Base-by-base conservation (phyloP, 768 basidiomycete species). In the Mycena floridula region DNA sequence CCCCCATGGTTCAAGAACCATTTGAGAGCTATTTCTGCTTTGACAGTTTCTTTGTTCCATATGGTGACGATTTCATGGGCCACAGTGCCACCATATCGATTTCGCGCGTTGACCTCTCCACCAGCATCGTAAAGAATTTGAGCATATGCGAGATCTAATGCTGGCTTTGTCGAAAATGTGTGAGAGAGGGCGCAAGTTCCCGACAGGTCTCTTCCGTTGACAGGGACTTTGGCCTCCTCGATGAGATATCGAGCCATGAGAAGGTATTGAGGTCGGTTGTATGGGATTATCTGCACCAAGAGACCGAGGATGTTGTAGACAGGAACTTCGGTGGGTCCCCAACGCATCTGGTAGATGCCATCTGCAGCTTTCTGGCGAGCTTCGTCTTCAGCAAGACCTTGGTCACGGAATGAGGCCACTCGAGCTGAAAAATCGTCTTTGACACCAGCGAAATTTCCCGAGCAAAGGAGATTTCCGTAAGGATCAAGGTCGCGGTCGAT, bases 1-100 rank as follows among this genome's bases (percentile, higher is more conserved):
- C 72, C 70, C n/a, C 68, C 68, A 54, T 71, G 69, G 0, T 44
- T 50, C 39, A 73, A 47, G 51, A 65, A 71, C 67, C 67, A 73
- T 43, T 59, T 44, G 24, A 72, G 49, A 8, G 64, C 61, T 22
- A 49, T 44, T 2, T 35, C 46, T 4, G 67, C 60, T 18, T 51
- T 54, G 6, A 26, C 21, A 37, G 64, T 55, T 3, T 38, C 27
- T 1, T 44, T 41, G 11, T 57, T 52, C 45, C 54, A 67, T 1
- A 70, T 54, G 50, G 58, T 56, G 2, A 53, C 37, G 11, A 67
- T 66, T 47, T 72, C 70, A 49, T 70, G 65, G 18, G 61, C 67
- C 7, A 65, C 62, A 1, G 59, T 68, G 25, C 52, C 60, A 2
- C 72, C 68, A 47, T 69, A 70, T 22, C 70, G 56, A 47, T 71